Percentiles rank a stretch among this genome's conserved stretches.
These are phyloP conservation scores for Amanita molliuscula DNA, from an alignment of 768 basidiomycete genomes.

Conservation along the genomic window DNA sequence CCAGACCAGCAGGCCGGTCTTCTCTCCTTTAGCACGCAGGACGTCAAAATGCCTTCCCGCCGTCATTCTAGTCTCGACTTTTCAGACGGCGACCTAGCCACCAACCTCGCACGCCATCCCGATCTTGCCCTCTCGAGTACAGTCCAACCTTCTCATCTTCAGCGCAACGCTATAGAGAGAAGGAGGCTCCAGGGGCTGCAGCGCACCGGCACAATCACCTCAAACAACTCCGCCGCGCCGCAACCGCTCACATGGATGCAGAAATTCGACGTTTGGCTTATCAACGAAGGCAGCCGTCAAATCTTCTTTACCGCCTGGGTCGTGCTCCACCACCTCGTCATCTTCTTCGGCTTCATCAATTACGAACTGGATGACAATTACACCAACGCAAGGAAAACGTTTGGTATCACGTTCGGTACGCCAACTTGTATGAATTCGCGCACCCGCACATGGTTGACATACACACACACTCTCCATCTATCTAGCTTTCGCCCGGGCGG, in stretches of 20 bases:
- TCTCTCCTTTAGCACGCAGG: slow-evolving; percentile 28
- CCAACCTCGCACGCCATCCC: slow-evolving; percentile 43
- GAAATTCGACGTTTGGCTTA: slow-evolving; percentile 74
- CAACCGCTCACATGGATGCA: slow-evolving; percentile 32
- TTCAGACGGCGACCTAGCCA: slow-evolving; percentile 35
- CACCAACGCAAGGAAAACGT: slow-evolving; percentile 48
- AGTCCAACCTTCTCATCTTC: slow-evolving; percentile 39
- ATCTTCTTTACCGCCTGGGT: slow-evolving; percentile 78
- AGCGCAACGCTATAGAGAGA: slow-evolving; percentile 83
- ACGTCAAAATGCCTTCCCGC: slow-evolving; percentile 23
- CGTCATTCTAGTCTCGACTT: slow-evolving; percentile 62
- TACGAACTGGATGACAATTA: slow-evolving; percentile 78
- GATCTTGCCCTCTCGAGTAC: slow-evolving; percentile 25
- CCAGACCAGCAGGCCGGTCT: slow-evolving; percentile 13
- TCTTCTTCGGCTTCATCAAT: slow-evolving; percentile 65
- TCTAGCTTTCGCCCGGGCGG: slow-evolving; percentile 75
- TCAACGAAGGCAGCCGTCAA: slow-evolving; percentile 78
- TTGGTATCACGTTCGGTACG: slow-evolving; percentile 73
- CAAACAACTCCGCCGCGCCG: slow-evolving; percentile 15
- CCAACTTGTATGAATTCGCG: slow-evolving; percentile 24
- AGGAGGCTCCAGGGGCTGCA: slow-evolving; percentile 79
- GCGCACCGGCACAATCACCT: slow-evolving; percentile 35
- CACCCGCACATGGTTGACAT: slow-evolving; percentile 13
- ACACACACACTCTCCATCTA: no score
- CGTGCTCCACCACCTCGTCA: slow-evolving; percentile 70